phyloP scores from a whole-genome alignment of 2,329 filamentous ascomycete genomes.

The Fusarium begoniae region DNA sequence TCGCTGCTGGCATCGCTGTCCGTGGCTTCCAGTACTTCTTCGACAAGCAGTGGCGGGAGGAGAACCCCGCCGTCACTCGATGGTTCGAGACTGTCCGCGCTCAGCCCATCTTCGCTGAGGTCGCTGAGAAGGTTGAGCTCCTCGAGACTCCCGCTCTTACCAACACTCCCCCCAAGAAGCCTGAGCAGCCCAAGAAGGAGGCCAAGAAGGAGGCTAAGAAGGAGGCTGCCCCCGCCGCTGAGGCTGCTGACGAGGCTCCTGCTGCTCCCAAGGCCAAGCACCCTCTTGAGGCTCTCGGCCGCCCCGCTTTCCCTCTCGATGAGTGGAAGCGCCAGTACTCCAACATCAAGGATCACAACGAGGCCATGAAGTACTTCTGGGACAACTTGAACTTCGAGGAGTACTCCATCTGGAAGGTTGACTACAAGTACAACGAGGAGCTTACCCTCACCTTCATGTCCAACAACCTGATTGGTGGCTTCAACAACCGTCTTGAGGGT shows the following conservation, averaged over 20 bases:
- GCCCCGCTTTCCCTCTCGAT: slow-evolving; percentile 84
- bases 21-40: slow-evolving; percentile 95
- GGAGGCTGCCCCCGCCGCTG: slow-evolving; percentile 47
- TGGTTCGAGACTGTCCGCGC: slow-evolving; percentile 96
- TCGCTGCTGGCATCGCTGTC: slow-evolving; percentile 78
- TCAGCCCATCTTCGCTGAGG: slow-evolving; percentile 88
- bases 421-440: slow-evolving; percentile 99
- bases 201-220: slow-evolving; percentile 69
- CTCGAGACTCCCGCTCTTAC: slow-evolving; percentile 82
- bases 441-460: slow-evolving; percentile 98
- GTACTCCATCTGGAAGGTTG: slow-evolving; percentile 92
- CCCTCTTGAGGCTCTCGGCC: slow-evolving; percentile 84
- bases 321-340: slow-evolving; percentile 99
- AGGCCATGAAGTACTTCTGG: slow-evolving; percentile 97
- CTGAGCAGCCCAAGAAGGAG: slow-evolving; percentile 73
- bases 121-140: slow-evolving; percentile 78
- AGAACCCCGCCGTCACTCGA: slow-evolving; percentile 86
- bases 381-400: slow-evolving; percentile 93
- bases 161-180: slow-evolving; percentile 80
- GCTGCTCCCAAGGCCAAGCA: slow-evolving; percentile 93
- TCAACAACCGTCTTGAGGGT: slow-evolving; percentile 95
- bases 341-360: slow-evolving; percentile 82
- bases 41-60: slow-evolving; percentile 85
- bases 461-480: slow-evolving; percentile 97
- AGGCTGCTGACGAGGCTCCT: slow-evolving; percentile 52